These are phyloP conservation scores for Cytospora mali DNA, from an alignment of 2,329 filamentous ascomycete genomes.

Conservation along the genomic window DNA sequence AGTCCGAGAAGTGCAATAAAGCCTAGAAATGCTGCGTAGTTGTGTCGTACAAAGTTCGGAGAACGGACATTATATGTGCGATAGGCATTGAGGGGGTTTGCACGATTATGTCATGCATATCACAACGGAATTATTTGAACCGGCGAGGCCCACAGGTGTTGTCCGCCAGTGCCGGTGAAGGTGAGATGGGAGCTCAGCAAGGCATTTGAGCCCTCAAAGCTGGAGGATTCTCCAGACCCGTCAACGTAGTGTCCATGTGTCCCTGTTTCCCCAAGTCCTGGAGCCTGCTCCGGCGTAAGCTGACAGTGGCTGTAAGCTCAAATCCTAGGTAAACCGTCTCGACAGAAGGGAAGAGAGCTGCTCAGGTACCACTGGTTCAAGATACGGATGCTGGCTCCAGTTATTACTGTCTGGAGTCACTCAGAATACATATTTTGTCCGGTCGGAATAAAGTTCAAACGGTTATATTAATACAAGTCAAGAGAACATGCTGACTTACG, in stretches of 20 bases:
- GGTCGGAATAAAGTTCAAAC: background rate
- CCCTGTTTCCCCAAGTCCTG: too few relatives aligned
- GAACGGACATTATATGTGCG: background rate
- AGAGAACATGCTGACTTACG: slow-evolving; percentile 3
- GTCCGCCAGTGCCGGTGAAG: background rate
- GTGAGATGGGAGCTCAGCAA: background rate
- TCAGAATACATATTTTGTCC: background rate
- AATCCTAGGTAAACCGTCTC: too few relatives aligned
- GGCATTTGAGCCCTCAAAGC: background rate
- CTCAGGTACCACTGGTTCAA: background rate
- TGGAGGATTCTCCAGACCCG: background rate
- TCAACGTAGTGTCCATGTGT: too few relatives aligned
- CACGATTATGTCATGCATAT: too few relatives aligned
- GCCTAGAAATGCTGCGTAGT: background rate
- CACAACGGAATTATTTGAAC: too few relatives aligned
- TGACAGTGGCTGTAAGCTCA: background rate
- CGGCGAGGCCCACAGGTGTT: too few relatives aligned
- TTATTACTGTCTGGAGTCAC: background rate
- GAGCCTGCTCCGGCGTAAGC: slow-evolving; percentile 3
- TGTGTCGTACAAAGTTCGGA: background rate
- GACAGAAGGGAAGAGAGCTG: background rate
- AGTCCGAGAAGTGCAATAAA: background rate
- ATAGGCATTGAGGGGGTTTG: background rate
- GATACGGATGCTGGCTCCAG: background rate
- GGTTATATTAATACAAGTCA: background rate